Percentiles rank a stretch among this genome's conserved stretches.
Evolutionary conservation across 1,139 yeast species (phyloP).

Genomic region (Zygoascus sp.): DNA sequence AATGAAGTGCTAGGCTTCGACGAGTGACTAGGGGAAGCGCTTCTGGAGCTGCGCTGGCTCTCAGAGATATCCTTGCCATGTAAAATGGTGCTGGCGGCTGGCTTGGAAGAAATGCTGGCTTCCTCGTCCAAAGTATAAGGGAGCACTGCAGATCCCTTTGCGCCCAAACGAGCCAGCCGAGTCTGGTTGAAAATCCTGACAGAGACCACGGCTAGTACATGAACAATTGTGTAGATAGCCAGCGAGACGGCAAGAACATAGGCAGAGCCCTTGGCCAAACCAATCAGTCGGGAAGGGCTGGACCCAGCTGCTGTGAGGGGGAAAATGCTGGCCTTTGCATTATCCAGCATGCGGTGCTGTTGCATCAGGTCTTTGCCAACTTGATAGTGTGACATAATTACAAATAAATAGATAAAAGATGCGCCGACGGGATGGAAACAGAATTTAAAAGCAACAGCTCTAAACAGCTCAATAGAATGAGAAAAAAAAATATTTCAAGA

Average conservation of each 20-base stretch:
- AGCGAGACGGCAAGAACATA: not conserved
- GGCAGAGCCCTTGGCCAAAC: not conserved
- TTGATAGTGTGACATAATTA: constrained; percentile 16
- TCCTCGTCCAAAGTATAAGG: not conserved
- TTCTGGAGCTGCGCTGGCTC: not conserved
- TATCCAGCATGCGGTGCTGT: constrained; percentile 18
- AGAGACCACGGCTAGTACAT: not conserved
- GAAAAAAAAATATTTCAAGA: too few relatives aligned
- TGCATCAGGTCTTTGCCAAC: constrained; percentile 16
- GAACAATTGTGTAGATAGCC: not conserved
- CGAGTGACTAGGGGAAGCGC: not conserved
- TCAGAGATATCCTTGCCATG: not conserved
- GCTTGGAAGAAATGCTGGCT: not conserved
- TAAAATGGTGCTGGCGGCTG: not conserved
- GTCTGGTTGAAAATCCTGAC: not conserved
- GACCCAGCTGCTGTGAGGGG: not conserved
- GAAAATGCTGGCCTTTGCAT: constrained; percentile 4
- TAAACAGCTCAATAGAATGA: too few relatives aligned
- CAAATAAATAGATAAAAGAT: not conserved
- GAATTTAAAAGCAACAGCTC: too few relatives aligned
- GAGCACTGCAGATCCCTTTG: not conserved
- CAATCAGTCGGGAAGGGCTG: not conserved
- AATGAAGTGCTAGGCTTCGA: not conserved
- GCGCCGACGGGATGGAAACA: too few relatives aligned
- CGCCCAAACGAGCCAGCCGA: not conserved